Evolutionary conservation across 2,329 filamentous ascomycete species (phyloP).

Genomic region (Coniochaeta ligniaria): DNA sequence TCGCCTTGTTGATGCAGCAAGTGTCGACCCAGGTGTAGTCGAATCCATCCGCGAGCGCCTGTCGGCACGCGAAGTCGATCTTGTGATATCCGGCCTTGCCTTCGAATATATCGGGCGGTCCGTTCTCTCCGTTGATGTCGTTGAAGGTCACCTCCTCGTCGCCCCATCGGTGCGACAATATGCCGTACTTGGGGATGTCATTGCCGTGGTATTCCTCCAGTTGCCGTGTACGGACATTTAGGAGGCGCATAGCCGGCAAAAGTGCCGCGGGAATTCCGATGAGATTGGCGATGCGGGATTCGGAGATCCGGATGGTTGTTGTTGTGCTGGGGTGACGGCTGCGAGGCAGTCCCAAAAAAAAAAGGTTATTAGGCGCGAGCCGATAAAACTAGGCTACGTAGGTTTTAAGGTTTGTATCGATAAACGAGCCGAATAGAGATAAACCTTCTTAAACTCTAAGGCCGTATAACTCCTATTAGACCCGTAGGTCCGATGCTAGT

Average conservation of each 20-base stretch:
- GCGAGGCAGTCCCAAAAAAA: too few relatives aligned
- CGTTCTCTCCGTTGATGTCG: not conserved
- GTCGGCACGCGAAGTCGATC: not conserved
- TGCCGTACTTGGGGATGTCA: not conserved
- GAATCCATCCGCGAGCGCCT: not conserved
- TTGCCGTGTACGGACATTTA: not conserved
- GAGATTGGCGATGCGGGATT: too few relatives aligned
- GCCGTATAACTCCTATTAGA: too few relatives aligned
- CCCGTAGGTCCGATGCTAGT: too few relatives aligned
- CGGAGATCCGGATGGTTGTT: too few relatives aligned
- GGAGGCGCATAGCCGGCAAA: not conserved
- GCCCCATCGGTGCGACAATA: not conserved
- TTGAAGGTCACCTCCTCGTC: constrained; percentile 1
- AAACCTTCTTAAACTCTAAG: too few relatives aligned
- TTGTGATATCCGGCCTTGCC: not conserved
- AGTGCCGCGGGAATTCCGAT: too few relatives aligned
- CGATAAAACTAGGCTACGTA: too few relatives aligned
- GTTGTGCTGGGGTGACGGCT: too few relatives aligned
- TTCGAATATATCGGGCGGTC: not conserved
- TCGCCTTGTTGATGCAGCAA: not conserved
- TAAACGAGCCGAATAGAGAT: too few relatives aligned
- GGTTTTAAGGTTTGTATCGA: too few relatives aligned
- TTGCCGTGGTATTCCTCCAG: not conserved
- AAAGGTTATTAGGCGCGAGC: too few relatives aligned
- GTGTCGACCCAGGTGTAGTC: not conserved